Base-by-base conservation (phyloP, 169 alveolate species). In the Fabrea salina region DNA sequence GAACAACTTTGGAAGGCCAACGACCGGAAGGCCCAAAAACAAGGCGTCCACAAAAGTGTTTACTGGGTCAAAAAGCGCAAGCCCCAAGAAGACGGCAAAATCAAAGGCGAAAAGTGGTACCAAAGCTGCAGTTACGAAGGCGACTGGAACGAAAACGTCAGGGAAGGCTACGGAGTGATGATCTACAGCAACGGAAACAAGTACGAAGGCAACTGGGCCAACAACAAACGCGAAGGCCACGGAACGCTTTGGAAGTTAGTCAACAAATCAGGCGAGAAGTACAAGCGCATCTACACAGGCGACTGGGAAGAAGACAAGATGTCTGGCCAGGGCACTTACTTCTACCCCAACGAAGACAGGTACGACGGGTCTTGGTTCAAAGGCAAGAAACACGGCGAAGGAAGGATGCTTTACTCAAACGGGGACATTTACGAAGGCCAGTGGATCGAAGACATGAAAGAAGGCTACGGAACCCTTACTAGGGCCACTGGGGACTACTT, bases 401-500 rank as follows among this genome's bases (percentile, higher is more conserved):
- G 97, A 0, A 70, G 94, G 51, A 93, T 93, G 95, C 89, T 89
- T 37, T 91, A 88, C 84, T 83, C 89, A 2, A 95, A 94, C 82
- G 98, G 96, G 33, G 96, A 95, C 66, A 91, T 86, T 61, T 97
- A 95, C 78, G 98, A 92, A 84, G 98, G 98, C 0, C 89, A 94
- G 78, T 97, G 97, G 96, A 85, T 87, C 61, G 93, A 94, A 51
- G 98, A 96, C 3, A 88, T 89, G 80, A 93, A 94, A 80, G 91
- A 92, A 47, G 98, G 99, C 2, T 89, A 89, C 82, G 99, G 99
- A 44, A 97, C 95, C 33, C 87, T 94, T 78, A 90, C 92, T 2
- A 95, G 93, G 86, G 85, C 91, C 72, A 96, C 93, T 82, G 99
- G 99, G 3, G 98, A 97, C 76, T 90, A 85, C 57, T 97, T 92